Base-by-base conservation (phyloP, 345 rosid species). In the Gossypium sturtianum region DNA sequence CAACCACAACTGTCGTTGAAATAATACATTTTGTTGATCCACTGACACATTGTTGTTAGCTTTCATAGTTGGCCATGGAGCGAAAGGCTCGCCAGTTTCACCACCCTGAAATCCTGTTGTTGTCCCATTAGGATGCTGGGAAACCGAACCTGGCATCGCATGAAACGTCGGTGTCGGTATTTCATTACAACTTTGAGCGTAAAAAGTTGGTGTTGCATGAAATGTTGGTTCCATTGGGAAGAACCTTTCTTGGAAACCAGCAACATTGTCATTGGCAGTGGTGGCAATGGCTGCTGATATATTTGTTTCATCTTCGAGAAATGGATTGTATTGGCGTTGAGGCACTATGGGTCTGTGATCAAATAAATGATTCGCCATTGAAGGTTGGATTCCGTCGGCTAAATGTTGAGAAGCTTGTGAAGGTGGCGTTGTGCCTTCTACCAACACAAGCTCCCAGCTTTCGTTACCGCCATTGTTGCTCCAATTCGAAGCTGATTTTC, bases 1-100 rank as follows among this genome's bases (percentile, higher is more conserved):
- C 76, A 89, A 77, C 97, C 98, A 92, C 43, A 86, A 8, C 51
- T 86, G 86, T 20, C 89, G 94, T 78, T 94, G 88, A 58, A 80
- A 79, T 76, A 81, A 61, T 74, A 92, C 58, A 61, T 59, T 82
- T 60, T 83, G 81, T 53, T 83, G 84, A 75, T 87, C 71, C 23
- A 76, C 56, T 20, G 77, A 71, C 34, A 34, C 77, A 63, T 67
- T 66, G 7, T 45, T 47, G 16, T 45, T 70, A 3, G 53, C 23
- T 13, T 12, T 57, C 12, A 13, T 34, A 20, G 66, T 7, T n/a
- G 80, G 80, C 60, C 66, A 82, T 20, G 86, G 72, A 51, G 80
- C 83, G 63, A 93, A 90, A 9, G 89, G 93, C 63, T 90, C 94
- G 52, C 83, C 23, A n/a, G 25, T 58, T 41, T 79, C 41, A 8